Percentiles rank a stretch among this genome's conserved stretches.
phyloP scores from a whole-genome alignment of 495 filamentous ascomycete species.

The Bathelium albidoporum region DNA sequence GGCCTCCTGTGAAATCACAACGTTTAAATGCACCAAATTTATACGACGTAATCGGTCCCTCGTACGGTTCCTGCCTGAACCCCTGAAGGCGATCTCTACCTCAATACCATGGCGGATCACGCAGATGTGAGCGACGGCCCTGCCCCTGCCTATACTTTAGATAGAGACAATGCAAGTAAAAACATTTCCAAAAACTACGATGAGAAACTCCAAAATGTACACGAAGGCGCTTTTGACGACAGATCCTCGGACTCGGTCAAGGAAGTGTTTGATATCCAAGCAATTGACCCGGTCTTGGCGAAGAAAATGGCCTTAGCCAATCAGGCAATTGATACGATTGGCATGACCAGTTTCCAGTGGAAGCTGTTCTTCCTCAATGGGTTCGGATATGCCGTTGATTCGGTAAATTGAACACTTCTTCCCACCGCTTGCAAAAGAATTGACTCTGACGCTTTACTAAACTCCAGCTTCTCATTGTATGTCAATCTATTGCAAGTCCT shows the following conservation, averaged over 20 bases:
- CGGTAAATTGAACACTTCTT: constrained; percentile 32
- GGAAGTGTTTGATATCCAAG: constrained; percentile 14
- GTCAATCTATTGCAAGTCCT: constrained; percentile 30
- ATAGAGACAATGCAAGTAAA: neutral
- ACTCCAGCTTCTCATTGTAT: constrained; percentile 30
- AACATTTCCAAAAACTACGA: neutral
- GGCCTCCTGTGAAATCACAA: neutral
- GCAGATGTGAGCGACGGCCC: neutral
- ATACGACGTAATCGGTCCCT: neutral
- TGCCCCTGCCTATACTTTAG: neutral
- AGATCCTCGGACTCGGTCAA: constrained; percentile 5
- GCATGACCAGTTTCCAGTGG: constrained; percentile 57
- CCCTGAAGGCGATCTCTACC: neutral
- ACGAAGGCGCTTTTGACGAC: neutral
- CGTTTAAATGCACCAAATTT: neutral
- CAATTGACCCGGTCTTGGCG: constrained; percentile 49
- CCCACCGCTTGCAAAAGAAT: neutral
- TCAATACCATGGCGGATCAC: neutral
- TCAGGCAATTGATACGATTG: constrained; percentile 65
- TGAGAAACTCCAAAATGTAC: neutral
- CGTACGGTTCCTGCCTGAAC: too few species aligned
- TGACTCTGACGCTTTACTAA: neutral
- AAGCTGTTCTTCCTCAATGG: constrained; percentile 59
- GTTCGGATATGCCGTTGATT: constrained; percentile 56
- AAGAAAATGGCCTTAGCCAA: constrained; percentile 62